Evolutionary conservation across 2,329 filamentous ascomycete genomes (phyloP).

Genomic region (Leptodontidium sp.): DNA sequence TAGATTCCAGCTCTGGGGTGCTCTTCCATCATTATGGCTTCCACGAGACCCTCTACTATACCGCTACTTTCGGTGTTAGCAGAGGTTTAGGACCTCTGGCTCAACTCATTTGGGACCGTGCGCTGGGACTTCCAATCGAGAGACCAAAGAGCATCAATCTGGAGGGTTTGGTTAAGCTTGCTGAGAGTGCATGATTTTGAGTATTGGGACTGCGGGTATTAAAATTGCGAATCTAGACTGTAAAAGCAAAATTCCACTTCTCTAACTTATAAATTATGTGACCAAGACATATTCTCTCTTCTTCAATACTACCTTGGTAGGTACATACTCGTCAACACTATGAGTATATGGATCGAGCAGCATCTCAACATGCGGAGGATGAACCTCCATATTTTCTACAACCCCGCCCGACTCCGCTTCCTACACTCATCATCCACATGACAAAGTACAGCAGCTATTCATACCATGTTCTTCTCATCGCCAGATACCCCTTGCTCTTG

Average conservation of each 20-base stretch:
- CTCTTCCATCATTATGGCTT: conserved; percentile 99
- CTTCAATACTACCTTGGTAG: neutral
- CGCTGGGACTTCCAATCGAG: conserved; percentile 94
- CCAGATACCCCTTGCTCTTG: too few relatives aligned
- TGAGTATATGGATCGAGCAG: too few relatives aligned
- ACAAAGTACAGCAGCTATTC: too few relatives aligned
- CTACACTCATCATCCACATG: too few relatives aligned
- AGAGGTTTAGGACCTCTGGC: conserved; percentile 85
- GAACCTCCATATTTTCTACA: too few relatives aligned
- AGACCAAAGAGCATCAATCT: conserved; percentile 97
- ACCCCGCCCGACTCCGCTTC: too few relatives aligned
- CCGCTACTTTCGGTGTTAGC: conserved; percentile 74
- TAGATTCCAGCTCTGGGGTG: conserved; percentile 91
- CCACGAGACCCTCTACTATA: conserved; percentile 96
- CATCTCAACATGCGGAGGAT: too few relatives aligned
- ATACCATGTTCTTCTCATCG: too few relatives aligned
- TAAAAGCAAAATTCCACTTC: conserved; percentile 7
- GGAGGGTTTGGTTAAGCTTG: conserved; percentile 79
- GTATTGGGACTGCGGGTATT: neutral
- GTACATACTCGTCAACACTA: too few relatives aligned
- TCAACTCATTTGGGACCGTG: conserved; percentile 95
- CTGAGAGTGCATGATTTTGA: conserved; percentile 49
- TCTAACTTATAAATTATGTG: neutral
- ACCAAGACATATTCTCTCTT: neutral
- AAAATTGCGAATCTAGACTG: conserved; percentile 4